Conservation (phyloP, 805 yeast species). For the Candida jianshihensis region DNA sequence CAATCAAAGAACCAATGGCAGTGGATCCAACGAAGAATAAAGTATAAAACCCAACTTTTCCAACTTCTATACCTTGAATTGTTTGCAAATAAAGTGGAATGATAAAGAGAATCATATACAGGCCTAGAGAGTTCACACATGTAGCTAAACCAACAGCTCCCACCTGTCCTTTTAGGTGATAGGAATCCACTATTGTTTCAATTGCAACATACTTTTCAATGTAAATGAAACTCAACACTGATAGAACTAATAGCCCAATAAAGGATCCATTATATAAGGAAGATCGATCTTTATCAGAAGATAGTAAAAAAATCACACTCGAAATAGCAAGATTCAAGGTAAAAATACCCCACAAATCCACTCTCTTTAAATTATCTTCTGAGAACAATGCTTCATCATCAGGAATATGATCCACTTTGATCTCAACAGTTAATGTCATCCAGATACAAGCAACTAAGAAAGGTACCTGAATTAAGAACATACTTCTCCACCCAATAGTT, state of each 20-base stretch:
- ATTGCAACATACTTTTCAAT: constrained; percentile 31
- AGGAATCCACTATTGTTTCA: constrained; percentile 35
- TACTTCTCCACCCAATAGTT: constrained; percentile 37
- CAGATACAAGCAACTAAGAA: constrained; percentile 22
- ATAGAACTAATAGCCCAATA: constrained; percentile 8
- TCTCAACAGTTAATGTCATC: constrained; percentile 25
- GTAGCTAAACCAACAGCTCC: constrained; percentile 31
- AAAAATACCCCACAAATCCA: constrained; percentile 36
- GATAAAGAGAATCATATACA: constrained; percentile 29
- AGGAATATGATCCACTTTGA: constrained; percentile 22
- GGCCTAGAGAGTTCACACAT: constrained; percentile 30
- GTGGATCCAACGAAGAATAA: constrained; percentile 33
- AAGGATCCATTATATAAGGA: constrained; percentile 7
- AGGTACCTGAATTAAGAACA: constrained; percentile 37
- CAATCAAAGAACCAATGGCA: constrained; percentile 32
- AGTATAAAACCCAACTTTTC: constrained; percentile 33
- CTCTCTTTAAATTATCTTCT: constrained; percentile 26
- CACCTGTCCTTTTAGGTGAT: constrained; percentile 31
- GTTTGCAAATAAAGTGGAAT: constrained; percentile 37
- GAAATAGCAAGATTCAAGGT: constrained; percentile 28
- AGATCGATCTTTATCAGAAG: constrained; percentile 17
- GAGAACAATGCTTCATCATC: constrained; percentile 23
- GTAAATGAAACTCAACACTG: constrained; percentile 19
- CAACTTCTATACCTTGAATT: constrained; percentile 32
- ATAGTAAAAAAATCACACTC: constrained; percentile 28